These are phyloP conservation scores for Lyophyllum decastes DNA, from an alignment of 768 basidiomycete genomes.

Conservation along the genomic window DNA sequence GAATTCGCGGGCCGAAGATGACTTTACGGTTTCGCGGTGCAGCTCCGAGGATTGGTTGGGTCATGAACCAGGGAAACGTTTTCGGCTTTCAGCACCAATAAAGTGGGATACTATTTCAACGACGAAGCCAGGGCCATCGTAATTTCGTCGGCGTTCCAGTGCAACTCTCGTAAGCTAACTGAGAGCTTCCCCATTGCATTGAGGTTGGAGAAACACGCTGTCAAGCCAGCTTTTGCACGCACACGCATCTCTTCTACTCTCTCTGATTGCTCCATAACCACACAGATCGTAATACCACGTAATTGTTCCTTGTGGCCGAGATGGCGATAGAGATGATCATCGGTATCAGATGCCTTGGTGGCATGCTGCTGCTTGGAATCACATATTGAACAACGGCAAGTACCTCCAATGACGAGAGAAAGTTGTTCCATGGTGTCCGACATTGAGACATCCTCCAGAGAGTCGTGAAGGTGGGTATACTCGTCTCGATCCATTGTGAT, in stretches of 20 bases:
- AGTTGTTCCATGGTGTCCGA: neutral
- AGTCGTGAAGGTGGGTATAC: neutral
- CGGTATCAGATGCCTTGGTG: neutral
- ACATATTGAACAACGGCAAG: neutral
- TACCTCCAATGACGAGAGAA: neutral
- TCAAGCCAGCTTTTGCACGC: neutral
- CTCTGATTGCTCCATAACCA: neutral
- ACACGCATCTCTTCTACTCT: neutral
- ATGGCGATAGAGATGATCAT: neutral
- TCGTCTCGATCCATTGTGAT: neutral
- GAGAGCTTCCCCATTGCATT: neutral
- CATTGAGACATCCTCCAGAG: neutral
- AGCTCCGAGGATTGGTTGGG: too few species aligned
- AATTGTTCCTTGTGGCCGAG: neutral
- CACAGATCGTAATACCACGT: neutral
- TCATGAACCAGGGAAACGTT: too few species aligned
- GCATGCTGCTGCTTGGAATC: neutral
- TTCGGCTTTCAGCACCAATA: too few species aligned
- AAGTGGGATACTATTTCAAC: too few species aligned
- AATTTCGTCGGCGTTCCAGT: too few species aligned
- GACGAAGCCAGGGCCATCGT: too few species aligned
- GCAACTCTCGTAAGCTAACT: neutral
- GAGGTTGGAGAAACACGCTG: neutral
- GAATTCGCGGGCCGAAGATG: too few species aligned
- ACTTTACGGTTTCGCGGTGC: too few species aligned